Conservation (phyloP, 2,329 filamentous ascomycete species). For the Exophiala dermatitidis region DNA sequence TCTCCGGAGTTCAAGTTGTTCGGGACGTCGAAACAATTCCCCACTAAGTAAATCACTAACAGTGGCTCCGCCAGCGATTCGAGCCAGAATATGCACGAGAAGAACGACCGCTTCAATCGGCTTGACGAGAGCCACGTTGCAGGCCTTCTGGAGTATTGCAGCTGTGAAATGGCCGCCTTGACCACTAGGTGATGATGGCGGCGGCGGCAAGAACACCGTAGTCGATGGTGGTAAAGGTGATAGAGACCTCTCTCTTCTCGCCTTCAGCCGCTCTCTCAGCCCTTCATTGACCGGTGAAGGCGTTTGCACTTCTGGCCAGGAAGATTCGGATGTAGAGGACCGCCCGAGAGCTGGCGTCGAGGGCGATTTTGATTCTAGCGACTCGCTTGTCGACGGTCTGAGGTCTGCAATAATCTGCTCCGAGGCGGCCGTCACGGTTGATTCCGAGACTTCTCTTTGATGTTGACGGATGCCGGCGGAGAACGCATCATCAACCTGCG, state of each 20-base stretch:
- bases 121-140: constrained; percentile 69
- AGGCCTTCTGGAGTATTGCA: constrained; percentile 68
- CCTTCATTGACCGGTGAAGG: constrained; percentile 27
- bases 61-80: constrained; percentile 52
- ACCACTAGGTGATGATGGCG: neutral
- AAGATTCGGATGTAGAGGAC: constrained; percentile 38
- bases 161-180: constrained; percentile 45
- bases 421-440: constrained; percentile 28
- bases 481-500: constrained; percentile 13
- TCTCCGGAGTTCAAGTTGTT: constrained; percentile 15
- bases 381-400: constrained; percentile 14
- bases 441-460: constrained; percentile 29
- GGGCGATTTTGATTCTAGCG: constrained; percentile 28
- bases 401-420: constrained; percentile 1
- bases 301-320: constrained; percentile 35
- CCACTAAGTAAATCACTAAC: constrained; percentile 28
- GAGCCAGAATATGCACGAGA: constrained; percentile 73
- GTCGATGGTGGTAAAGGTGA: constrained; percentile 59
- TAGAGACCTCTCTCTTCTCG: constrained; percentile 15
- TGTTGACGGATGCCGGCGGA: constrained; percentile 20
- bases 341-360: constrained; percentile 41
- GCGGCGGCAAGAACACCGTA: constrained; percentile 50
- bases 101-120: constrained; percentile 69
- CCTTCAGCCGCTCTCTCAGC: constrained; percentile 19
- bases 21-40: constrained; percentile 20